Conservation (phyloP, 352 stramenopile genomes). For the Phytophthora kernoviae region DNA sequence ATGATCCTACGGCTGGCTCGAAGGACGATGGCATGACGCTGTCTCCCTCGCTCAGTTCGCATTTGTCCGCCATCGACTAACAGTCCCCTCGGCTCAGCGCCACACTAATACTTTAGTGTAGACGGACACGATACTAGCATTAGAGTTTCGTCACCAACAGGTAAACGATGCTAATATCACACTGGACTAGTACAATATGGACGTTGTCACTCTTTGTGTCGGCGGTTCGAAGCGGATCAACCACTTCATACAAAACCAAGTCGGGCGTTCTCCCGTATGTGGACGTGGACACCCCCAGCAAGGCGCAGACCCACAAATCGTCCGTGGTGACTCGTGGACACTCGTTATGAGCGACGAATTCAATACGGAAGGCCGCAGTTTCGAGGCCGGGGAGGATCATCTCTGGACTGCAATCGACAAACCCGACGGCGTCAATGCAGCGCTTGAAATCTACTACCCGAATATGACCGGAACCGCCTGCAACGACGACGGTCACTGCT, state of each 20-base stretch:
- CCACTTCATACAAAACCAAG: constrained; percentile 44
- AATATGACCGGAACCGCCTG: constrained; percentile 56
- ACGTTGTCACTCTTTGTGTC: background rate
- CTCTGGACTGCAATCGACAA: constrained; percentile 89
- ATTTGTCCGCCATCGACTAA: constrained; percentile 10
- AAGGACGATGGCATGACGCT: too few relatives aligned
- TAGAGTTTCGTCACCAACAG: too few relatives aligned
- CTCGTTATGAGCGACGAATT: constrained; percentile 76
- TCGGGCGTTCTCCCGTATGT: constrained; percentile 58
- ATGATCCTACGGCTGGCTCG: background rate
- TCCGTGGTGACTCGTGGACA: constrained; percentile 56
- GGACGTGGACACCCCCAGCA: constrained; percentile 44
- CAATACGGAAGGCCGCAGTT: constrained; percentile 63
- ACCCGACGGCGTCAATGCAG: constrained; percentile 61
- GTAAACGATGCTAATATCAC: constrained; percentile 3
- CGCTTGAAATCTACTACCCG: constrained; percentile 52
- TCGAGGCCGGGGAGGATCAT: constrained; percentile 90
- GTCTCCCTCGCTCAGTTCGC: constrained; percentile 9
- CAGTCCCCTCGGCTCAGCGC: too few relatives aligned
- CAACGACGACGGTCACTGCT: constrained; percentile 38
- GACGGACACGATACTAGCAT: too few relatives aligned
- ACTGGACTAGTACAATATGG: constrained; percentile 9
- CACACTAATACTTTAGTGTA: background rate
- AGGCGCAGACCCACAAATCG: constrained; percentile 34
- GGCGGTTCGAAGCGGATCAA: constrained; percentile 6